Conservation (phyloP, 495 filamentous ascomycete genomes). For the Penicillium pancosmium region DNA sequence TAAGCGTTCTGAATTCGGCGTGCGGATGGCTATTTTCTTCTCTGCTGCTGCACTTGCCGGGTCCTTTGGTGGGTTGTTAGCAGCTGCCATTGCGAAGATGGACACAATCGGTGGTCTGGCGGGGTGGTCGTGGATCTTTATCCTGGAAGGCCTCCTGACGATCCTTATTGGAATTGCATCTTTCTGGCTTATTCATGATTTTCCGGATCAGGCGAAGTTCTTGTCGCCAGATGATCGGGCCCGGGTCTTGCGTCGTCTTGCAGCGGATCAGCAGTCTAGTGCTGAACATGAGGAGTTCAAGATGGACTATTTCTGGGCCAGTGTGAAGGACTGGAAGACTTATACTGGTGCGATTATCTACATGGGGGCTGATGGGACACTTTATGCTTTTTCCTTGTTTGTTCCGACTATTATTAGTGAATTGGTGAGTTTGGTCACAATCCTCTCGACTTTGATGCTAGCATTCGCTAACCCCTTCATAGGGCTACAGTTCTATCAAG, state of each 20-base stretch:
- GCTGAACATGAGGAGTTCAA: slow-evolving; percentile 81
- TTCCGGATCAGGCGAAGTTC: slow-evolving; percentile 81
- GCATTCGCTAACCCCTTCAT: slow-evolving; percentile 28
- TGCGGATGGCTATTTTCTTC: slow-evolving; percentile 85
- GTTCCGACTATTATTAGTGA: slow-evolving; percentile 80
- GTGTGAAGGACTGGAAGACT: slow-evolving; percentile 86
- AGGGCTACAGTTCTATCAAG: slow-evolving; percentile 65
- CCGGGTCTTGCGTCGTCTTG: slow-evolving; percentile 74
- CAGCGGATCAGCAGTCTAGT: slow-evolving; percentile 73
- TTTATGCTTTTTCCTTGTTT: slow-evolving; percentile 93
- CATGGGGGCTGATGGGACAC: slow-evolving; percentile 69
- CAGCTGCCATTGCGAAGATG: slow-evolving; percentile 59
- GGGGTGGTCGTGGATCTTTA: slow-evolving; percentile 89
- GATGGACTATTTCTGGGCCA: slow-evolving; percentile 72
- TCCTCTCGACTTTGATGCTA: background rate
- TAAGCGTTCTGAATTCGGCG: slow-evolving; percentile 77
- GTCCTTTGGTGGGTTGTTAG: slow-evolving; percentile 70
- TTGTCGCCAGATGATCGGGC: slow-evolving; percentile 70
- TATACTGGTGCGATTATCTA: slow-evolving; percentile 76
- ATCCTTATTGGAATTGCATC: slow-evolving; percentile 71
- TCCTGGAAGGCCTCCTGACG: slow-evolving; percentile 71
- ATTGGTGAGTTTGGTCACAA: slow-evolving; percentile 33
- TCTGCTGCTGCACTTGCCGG: slow-evolving; percentile 83
- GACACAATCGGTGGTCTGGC: slow-evolving; percentile 63
- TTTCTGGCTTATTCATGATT: slow-evolving; percentile 89